Conservation (phyloP, 108 stramenopile genomes). For the Stephanodiscus triporus region DNA sequence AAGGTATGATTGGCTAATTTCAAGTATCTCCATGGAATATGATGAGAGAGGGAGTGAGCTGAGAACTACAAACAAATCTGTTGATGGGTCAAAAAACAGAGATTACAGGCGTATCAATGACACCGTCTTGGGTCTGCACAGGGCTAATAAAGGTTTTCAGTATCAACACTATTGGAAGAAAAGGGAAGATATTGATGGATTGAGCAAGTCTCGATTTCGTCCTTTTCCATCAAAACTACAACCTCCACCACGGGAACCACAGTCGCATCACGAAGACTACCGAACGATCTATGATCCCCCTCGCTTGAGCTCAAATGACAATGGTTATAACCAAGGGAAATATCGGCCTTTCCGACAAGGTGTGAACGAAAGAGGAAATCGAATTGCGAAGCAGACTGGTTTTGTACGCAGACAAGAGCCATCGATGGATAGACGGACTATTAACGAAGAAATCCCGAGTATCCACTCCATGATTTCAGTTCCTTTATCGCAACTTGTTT, state of each 20-base stretch:
- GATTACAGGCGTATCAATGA: not conserved
- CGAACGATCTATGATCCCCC: not conserved
- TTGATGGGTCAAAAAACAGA: not conserved
- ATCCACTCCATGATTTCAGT: not conserved
- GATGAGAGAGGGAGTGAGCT: not conserved
- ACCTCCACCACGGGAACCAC: not conserved
- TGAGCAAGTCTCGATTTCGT: not conserved
- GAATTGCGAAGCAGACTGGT: not conserved
- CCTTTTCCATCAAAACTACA: not conserved
- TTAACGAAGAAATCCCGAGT: not conserved
- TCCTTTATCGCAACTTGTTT: slow-evolving; percentile 3
- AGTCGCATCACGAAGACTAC: not conserved
- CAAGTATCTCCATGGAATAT: not conserved
- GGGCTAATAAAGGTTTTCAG: not conserved
- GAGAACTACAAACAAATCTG: not conserved
- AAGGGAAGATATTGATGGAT: not conserved
- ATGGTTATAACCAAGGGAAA: not conserved
- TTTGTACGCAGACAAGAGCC: not conserved
- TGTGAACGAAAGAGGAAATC: not conserved
- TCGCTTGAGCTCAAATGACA: not conserved
- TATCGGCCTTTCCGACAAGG: not conserved
- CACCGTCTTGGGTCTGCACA: not conserved
- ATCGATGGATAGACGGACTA: not conserved
- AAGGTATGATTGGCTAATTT: slow-evolving; percentile 1
- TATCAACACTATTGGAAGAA: not conserved